phyloP scores from a whole-genome alignment of 2,329 filamentous ascomycete species.

The Microascus cirrosus region DNA sequence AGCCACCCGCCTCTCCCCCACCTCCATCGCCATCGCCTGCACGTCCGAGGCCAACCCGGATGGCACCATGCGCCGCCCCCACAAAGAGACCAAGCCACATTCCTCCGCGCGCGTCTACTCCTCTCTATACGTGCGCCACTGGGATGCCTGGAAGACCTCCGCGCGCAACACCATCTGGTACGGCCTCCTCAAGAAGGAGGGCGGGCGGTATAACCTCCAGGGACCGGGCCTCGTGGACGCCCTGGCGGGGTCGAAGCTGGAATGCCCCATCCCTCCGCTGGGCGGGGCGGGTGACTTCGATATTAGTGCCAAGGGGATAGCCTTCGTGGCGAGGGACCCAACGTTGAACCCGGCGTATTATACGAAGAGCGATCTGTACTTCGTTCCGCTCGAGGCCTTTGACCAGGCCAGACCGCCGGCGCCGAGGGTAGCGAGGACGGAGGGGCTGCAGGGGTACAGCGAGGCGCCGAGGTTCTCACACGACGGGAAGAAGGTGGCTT shows the following conservation, averaged over 20 bases:
- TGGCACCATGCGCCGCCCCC: conserved; percentile 58
- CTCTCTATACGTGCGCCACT: conserved; percentile 68
- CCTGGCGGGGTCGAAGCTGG: conserved; percentile 46
- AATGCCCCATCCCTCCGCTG: conserved; percentile 64
- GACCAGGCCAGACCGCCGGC: conserved; percentile 33
- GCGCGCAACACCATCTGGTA: conserved; percentile 67
- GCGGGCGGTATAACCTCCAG: conserved; percentile 28
- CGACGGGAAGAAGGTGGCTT: conserved; percentile 59
- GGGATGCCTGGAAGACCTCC: conserved; percentile 64
- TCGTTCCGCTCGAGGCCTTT: conserved; percentile 54
- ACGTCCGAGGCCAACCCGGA: conserved; percentile 56
- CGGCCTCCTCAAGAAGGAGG: conserved; percentile 41
- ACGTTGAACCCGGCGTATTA: conserved; percentile 58
- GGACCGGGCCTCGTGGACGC: conserved; percentile 47
- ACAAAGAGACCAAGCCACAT: conserved; percentile 44
- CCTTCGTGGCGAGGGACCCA: conserved; percentile 68
- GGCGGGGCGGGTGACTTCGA: conserved; percentile 76
- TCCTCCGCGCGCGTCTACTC: conserved; percentile 63
- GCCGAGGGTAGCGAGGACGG: conserved; percentile 41
- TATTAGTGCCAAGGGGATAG: conserved; percentile 51
- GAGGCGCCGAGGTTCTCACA: conserved; percentile 62
- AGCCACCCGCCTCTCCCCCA: conserved; percentile 34
- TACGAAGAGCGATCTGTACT: conserved; percentile 76
- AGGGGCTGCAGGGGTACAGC: conserved; percentile 52
- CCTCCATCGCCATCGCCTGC: conserved; percentile 41